These are phyloP conservation scores for Solanum piurae DNA, from an alignment of 257 asterid genomes.

Conservation along the genomic window DNA sequence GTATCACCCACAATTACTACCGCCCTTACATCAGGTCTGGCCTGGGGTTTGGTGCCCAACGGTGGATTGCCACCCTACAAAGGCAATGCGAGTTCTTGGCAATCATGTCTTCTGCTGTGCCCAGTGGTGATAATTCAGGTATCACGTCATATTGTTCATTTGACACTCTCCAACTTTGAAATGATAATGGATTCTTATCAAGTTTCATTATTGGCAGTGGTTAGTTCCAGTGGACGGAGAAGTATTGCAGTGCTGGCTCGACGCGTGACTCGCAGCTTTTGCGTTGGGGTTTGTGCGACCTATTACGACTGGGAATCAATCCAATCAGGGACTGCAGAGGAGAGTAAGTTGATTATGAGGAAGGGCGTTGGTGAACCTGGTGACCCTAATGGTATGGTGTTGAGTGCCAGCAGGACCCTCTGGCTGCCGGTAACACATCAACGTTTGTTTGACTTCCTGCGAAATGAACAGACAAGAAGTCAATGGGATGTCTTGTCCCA, in stretches of 20 bases:
- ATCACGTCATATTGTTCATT: not conserved
- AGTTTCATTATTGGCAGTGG: conserved; percentile 20
- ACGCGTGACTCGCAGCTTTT: conserved; percentile 63
- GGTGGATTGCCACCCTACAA: conserved; percentile 63
- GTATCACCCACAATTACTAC: conserved; percentile 34
- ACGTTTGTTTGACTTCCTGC: conserved; percentile 47
- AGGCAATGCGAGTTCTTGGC: conserved; percentile 53
- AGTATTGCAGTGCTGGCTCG: conserved; percentile 61
- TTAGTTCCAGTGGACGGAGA: conserved; percentile 40
- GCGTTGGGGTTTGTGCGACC: conserved; percentile 55
- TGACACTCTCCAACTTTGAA: not conserved
- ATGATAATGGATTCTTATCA: not conserved
- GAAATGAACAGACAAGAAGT: conserved; percentile 44
- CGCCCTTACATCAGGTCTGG: conserved; percentile 69
- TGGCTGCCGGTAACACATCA: conserved; percentile 58
- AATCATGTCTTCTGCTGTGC: conserved; percentile 28
- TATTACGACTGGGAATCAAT: conserved; percentile 62
- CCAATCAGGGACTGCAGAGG: conserved; percentile 32
- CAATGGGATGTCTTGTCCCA: conserved; percentile 73
- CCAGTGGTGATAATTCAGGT: conserved; percentile 51
- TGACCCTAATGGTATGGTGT: conserved; percentile 63
- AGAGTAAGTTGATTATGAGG: conserved; percentile 49
- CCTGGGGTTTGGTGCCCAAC: conserved; percentile 68
- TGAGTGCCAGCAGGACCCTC: conserved; percentile 64
- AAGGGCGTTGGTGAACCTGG: conserved; percentile 49